These are phyloP conservation scores for Talaromyces trachyspermus DNA, from an alignment of 495 filamentous ascomycete genomes.

Conservation along the genomic window DNA sequence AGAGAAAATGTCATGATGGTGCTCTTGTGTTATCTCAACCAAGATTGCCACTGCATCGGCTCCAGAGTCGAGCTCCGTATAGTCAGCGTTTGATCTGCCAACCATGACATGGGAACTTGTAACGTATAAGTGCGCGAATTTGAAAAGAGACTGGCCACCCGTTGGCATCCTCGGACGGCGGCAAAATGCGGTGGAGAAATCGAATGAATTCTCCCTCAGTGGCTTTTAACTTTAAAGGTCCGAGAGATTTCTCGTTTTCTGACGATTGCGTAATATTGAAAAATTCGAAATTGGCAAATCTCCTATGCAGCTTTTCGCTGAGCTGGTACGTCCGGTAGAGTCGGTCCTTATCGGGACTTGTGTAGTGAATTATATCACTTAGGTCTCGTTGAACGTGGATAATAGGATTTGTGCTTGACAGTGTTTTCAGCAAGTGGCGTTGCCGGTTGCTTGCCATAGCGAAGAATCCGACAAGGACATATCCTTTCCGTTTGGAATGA, in stretches of 20 bases:
- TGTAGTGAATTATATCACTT: constrained; percentile 29
- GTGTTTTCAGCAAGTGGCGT: constrained; percentile 21
- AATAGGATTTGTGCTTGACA: constrained; percentile 46
- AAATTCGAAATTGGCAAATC: constrained; percentile 60
- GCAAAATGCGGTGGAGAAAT: constrained; percentile 25
- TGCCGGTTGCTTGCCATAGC: constrained; percentile 12
- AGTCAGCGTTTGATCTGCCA: constrained; percentile 41
- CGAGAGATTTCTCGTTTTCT: neutral
- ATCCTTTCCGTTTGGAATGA: constrained; percentile 43
- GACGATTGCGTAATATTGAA: constrained; percentile 47
- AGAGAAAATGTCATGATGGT: constrained; percentile 8
- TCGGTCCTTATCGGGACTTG: constrained; percentile 38
- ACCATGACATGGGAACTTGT: constrained; percentile 42
- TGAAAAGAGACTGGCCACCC: constrained; percentile 6
- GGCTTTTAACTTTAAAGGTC: constrained; percentile 31
- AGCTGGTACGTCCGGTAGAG: constrained; percentile 21
- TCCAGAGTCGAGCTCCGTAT: constrained; percentile 51
- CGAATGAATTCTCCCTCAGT: constrained; percentile 22
- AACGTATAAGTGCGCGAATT: constrained; percentile 47
- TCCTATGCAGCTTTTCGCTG: constrained; percentile 40
- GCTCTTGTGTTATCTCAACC: constrained; percentile 26
- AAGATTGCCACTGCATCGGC: constrained; percentile 56
- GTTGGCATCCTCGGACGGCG: constrained; percentile 11
- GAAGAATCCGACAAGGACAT: constrained; percentile 52
- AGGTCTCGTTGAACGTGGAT: constrained; percentile 56